Percentiles rank a stretch among this genome's conserved stretches.
phyloP scores from a whole-genome alignment of 1,139 yeast genomes.

The Blastobotrys raffinosifermentans region DNA sequence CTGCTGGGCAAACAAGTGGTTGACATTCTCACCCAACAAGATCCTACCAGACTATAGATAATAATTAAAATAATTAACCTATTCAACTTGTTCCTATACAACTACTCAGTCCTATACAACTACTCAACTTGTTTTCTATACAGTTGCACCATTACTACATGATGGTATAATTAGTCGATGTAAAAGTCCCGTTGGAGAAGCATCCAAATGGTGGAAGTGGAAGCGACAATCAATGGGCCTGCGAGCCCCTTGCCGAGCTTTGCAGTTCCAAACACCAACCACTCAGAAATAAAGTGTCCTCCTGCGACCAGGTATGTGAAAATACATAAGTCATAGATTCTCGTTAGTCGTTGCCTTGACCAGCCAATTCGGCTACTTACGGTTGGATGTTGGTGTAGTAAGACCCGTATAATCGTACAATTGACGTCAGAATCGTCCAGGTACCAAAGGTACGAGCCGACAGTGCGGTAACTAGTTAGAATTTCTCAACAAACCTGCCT shows the following conservation, averaged over 20 bases:
- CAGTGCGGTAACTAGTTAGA: constrained; percentile 49
- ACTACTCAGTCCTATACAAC: not conserved
- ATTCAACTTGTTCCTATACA: not conserved
- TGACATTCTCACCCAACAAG: constrained; percentile 70
- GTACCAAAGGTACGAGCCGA: constrained; percentile 97
- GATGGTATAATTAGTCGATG: constrained; percentile 18
- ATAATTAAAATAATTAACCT: not conserved
- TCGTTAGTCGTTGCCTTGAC: constrained; percentile 7
- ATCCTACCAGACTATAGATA: constrained; percentile 56
- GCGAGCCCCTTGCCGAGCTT: constrained; percentile 79
- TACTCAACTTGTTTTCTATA: no score
- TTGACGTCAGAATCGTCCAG: constrained; percentile 86
- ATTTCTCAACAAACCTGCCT: not conserved
- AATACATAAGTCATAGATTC: constrained; percentile 68
- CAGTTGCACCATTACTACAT: no score
- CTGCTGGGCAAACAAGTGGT: constrained; percentile 86
- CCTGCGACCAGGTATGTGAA: constrained; percentile 83
- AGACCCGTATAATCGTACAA: constrained; percentile 85
- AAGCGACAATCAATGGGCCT: constrained; percentile 73
- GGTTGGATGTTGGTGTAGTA: constrained; percentile 47
- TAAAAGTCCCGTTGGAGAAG: constrained; percentile 37
- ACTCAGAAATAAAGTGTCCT: constrained; percentile 75
- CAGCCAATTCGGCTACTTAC: not conserved
- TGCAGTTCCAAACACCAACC: constrained; percentile 73
- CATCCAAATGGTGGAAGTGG: constrained; percentile 44